These are phyloP conservation scores for Nosema muscidifuracis DNA, from an alignment of 371 early-diverging fungal species.

Conservation along the genomic window DNA sequence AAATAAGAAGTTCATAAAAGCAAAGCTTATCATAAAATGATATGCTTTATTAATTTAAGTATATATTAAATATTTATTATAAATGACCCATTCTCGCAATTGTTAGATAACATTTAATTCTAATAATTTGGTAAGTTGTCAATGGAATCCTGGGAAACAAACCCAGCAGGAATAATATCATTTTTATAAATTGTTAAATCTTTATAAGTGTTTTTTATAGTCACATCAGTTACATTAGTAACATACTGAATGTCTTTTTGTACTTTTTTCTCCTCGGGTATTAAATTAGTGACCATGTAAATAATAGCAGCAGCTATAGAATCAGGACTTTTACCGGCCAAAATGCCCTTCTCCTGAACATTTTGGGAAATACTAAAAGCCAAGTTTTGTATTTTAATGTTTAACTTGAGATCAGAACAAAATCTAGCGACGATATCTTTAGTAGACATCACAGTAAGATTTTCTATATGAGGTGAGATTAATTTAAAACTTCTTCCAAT, in stretches of 20 bases:
- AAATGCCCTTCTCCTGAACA: conserved; percentile 53
- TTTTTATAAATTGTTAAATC: conserved; percentile 60
- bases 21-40: too few species aligned
- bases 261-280: conserved; percentile 55
- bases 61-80: too few species aligned
- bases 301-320: conserved; percentile 64
- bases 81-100: too few species aligned
- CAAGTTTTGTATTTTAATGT: conserved; percentile 59
- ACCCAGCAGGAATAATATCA: conserved; percentile 58
- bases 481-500: conserved; percentile 63
- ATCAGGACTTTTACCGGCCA: conserved; percentile 63
- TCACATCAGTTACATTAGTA: conserved; percentile 64
- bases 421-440: conserved; percentile 66
- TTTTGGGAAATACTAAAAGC: conserved; percentile 56
- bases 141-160: conserved; percentile 48
- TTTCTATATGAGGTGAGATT: conserved; percentile 62
- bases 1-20: too few species aligned
- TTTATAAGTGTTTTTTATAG: conserved; percentile 65
- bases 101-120: too few species aligned
- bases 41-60: too few species aligned
- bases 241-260: conserved; percentile 62
- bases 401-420: conserved; percentile 63
- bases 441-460: conserved; percentile 54
- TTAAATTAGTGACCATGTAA: conserved; percentile 61
- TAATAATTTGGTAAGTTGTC: conserved; percentile 54